phyloP scores from a whole-genome alignment of 2,329 filamentous ascomycete genomes.

The Colletotrichum cereale region DNA sequence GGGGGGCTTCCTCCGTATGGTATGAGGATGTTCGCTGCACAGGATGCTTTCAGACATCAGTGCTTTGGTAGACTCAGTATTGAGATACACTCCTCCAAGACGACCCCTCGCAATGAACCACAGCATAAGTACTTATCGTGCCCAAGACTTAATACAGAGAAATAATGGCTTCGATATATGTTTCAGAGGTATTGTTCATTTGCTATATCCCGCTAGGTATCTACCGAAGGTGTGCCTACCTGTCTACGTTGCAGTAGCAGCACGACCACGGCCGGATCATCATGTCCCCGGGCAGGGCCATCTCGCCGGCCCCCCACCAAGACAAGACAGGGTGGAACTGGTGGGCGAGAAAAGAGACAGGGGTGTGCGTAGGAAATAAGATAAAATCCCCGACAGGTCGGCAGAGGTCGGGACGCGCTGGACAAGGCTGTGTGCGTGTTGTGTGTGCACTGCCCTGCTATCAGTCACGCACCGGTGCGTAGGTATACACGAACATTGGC shows the following conservation, averaged over 20 bases:
- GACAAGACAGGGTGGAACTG: slow-evolving; percentile 69
- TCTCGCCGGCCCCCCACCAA: slow-evolving; percentile 77
- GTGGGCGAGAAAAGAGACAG: slow-evolving; percentile 61
- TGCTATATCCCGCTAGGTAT: too few species aligned
- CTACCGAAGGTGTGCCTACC: too few species aligned
- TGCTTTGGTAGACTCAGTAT: background rate
- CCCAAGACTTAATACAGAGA: too few species aligned
- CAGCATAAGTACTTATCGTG: too few species aligned
- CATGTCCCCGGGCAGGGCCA: slow-evolving; percentile 67
- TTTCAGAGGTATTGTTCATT: too few species aligned
- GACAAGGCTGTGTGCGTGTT: slow-evolving; percentile 19
- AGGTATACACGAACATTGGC: too few species aligned
- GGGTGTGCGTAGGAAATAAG: slow-evolving; percentile 25
- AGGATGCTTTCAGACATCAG: background rate
- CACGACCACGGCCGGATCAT: background rate
- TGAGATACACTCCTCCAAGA: too few species aligned
- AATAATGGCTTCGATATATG: too few species aligned
- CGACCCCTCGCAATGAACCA: too few species aligned
- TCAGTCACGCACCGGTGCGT: too few species aligned
- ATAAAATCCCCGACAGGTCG: slow-evolving; percentile 33
- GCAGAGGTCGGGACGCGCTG: slow-evolving; percentile 8
- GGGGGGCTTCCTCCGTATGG: too few species aligned
- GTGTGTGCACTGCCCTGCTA: background rate
- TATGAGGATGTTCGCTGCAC: background rate
- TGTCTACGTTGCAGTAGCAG: rapidly evolving